Conservation (phyloP, 148 eudicot species). For the Mesembryanthemum crystallinum region DNA sequence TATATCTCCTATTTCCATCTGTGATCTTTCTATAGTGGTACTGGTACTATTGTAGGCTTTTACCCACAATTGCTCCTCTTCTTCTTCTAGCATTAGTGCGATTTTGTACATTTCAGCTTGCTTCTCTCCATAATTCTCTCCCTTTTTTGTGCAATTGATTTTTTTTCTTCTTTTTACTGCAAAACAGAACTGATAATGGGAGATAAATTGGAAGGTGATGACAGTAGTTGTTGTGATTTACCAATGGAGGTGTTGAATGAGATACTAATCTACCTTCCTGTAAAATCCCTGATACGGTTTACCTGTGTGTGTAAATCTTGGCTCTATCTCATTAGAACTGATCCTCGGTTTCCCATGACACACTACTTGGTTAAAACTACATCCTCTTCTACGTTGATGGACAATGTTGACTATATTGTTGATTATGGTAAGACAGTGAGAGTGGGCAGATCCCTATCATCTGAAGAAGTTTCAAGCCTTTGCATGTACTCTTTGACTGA, state of each 20-base stretch:
- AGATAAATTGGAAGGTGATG: no score
- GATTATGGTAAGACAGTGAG: background rate
- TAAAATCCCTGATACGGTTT: conserved; percentile 4
- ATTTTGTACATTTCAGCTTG: no score
- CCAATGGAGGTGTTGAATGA: background rate
- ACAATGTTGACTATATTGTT: background rate
- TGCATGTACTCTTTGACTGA: background rate
- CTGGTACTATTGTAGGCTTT: no score
- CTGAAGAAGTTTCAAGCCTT: background rate
- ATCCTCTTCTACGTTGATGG: background rate
- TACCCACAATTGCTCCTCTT: no score
- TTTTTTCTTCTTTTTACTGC: no score
- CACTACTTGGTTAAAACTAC: background rate
- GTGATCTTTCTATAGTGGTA: no score
- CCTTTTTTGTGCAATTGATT: no score
- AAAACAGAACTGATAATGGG: no score
- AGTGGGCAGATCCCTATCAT: no score
- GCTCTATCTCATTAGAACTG: background rate
- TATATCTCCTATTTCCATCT: no score
- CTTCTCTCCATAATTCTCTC: no score
- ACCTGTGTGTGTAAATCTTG: conserved; percentile 4
- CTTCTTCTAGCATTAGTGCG: no score
- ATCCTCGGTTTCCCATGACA: background rate
- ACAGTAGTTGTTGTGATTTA: background rate
- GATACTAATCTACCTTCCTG: background rate